These are phyloP conservation scores for Chrysochromulina parva DNA, from an alignment of 78 protist genomes.

Conservation along the genomic window DNA sequence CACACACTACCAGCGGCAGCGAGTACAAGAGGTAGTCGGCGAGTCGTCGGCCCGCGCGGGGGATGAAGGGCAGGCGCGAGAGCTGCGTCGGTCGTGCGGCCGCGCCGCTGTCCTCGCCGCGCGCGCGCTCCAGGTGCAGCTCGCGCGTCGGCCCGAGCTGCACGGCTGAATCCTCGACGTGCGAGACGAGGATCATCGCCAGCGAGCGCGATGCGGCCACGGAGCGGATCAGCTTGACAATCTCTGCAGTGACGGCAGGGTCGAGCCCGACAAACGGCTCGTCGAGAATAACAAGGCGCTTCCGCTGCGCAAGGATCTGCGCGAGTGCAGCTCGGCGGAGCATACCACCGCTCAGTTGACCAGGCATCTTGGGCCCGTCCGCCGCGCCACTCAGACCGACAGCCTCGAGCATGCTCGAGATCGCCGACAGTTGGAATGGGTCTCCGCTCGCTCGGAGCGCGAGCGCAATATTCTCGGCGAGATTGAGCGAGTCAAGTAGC, in stretches of 20 bases:
- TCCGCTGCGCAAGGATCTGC: not conserved
- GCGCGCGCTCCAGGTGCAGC: not conserved
- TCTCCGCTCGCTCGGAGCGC: not conserved
- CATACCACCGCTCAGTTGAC: slow-evolving; percentile 20
- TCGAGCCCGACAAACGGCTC: slow-evolving; percentile 34
- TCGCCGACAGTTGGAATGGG: too few species aligned
- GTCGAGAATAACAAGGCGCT: slow-evolving; percentile 1
- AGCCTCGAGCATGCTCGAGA: not conserved
- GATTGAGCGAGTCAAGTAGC: not conserved
- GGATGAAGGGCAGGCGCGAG: not conserved
- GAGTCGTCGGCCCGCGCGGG: not conserved
- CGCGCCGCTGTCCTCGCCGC: not conserved
- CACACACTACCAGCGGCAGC: not conserved
- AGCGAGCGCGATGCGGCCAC: not conserved
- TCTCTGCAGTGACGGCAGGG: not conserved
- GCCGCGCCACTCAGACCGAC: not conserved
- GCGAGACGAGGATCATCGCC: slow-evolving; percentile 2
- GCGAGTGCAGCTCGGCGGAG: slow-evolving; percentile 22
- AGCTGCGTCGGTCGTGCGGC: too few species aligned
- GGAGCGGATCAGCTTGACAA: not conserved
- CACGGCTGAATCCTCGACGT: not conserved
- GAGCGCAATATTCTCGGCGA: not conserved
- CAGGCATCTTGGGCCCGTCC: slow-evolving; percentile 12
- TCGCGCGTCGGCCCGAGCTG: not conserved
- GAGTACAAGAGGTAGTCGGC: not conserved